phyloP scores from a whole-genome alignment of 192 early-diverging fungal species.

The Coemansia asiatica region DNA sequence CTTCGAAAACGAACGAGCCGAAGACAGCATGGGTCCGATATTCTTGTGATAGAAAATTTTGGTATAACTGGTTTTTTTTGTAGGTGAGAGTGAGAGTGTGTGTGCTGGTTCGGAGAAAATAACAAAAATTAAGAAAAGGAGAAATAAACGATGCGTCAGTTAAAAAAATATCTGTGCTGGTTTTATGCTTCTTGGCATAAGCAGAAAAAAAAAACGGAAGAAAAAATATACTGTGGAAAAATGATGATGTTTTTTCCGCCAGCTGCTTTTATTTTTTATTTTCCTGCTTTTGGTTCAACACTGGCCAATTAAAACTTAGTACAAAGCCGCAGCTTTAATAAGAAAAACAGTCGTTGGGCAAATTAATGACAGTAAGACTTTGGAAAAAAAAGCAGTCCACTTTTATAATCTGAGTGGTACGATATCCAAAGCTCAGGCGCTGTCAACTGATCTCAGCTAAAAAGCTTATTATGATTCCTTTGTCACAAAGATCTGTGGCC shows the following conservation, averaged over 20 bases:
- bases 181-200: not conserved
- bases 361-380: too few relatives aligned
- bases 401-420: too few relatives aligned
- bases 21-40: conserved; percentile 38
- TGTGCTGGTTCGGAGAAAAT: not conserved
- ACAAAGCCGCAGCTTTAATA: conserved; percentile 1
- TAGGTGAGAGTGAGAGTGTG: too few relatives aligned
- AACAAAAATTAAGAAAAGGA: not conserved
- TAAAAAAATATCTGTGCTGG: not conserved
- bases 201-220: not conserved
- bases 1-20: conserved; percentile 51
- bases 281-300: too few relatives aligned
- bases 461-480: too few relatives aligned
- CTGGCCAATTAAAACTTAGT: not conserved
- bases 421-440: too few relatives aligned
- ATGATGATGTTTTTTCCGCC: not conserved
- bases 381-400: too few relatives aligned
- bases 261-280: too few relatives aligned
- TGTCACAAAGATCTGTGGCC: too few relatives aligned
- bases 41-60: too few relatives aligned
- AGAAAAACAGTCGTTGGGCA: not conserved
- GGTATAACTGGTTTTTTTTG: too few relatives aligned
- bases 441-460: too few relatives aligned
- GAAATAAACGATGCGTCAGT: not conserved
- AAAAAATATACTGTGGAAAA: not conserved